These are phyloP conservation scores for Saxophila tyrrhenica DNA, from an alignment of 495 filamentous ascomycete genomes.

Conservation along the genomic window DNA sequence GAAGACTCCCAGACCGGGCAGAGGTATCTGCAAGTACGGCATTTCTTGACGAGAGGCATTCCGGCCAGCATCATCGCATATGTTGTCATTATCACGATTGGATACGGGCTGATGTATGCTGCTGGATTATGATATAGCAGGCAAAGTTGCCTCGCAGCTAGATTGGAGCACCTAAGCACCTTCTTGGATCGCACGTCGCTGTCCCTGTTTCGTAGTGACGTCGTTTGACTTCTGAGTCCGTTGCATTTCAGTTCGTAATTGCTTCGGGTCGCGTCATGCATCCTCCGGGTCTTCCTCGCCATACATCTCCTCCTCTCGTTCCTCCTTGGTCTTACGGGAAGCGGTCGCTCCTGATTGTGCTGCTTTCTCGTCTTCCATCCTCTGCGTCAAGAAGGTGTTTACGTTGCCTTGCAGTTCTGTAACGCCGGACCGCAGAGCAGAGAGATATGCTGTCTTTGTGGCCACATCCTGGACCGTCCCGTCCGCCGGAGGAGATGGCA, in stretches of 20 bases:
- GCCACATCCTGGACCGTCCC: conserved; percentile 38
- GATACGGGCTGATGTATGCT: conserved; percentile 78
- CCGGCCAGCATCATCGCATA: conserved; percentile 74
- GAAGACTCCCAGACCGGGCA: conserved; percentile 86
- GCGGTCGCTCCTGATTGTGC: conserved; percentile 19
- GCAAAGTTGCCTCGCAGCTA: not conserved
- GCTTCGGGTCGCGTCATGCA: conserved; percentile 11
- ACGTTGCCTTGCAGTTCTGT: conserved; percentile 56
- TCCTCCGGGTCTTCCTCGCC: conserved; percentile 64
- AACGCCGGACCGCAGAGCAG: conserved; percentile 49
- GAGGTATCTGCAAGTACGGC: conserved; percentile 80
- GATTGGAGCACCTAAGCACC: not conserved
- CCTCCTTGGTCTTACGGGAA: conserved; percentile 37
- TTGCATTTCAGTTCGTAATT: not conserved
- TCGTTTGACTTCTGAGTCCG: not conserved
- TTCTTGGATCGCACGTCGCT: too few relatives aligned
- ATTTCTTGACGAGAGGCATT: conserved; percentile 86
- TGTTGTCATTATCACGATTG: conserved; percentile 69
- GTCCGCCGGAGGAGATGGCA: conserved; percentile 32
- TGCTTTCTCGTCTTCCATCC: conserved; percentile 82
- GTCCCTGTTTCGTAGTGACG: too few relatives aligned
- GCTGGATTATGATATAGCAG: conserved; percentile 47
- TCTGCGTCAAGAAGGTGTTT: conserved; percentile 70
- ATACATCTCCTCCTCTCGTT: conserved; percentile 74
- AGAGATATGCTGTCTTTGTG: conserved; percentile 56